Evolutionary conservation across 495 filamentous ascomycete genomes (phyloP), one percentile per base, ranked within the genome.

Genomic region (Penicillium pancosmium): DNA sequence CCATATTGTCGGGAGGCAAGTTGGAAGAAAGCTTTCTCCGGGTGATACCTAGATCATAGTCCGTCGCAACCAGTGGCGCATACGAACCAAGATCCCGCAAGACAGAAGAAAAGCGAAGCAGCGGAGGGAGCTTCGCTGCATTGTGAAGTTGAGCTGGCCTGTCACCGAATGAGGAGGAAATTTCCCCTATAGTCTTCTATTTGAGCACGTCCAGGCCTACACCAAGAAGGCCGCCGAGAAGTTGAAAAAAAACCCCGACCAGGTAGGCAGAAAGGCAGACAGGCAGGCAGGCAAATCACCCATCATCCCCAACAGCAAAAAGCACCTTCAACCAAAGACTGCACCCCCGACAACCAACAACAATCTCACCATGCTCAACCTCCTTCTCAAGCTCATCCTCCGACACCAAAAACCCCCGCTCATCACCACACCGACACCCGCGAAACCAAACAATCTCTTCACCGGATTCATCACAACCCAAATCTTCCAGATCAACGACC

Each of bases 401-500:
- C 2, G 76, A 81, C 11, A 95, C 78, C 27, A 84, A 60, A 57
- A 88, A 97, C 0, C 89, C 92, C 19, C 78, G 78, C 46, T 80
- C 79, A 73, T 92, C 90, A 16, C 92, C 92, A 75, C 92, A 97
- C 46, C 92, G 84, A 73, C 92, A 97, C 8, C 76, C 60, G 33
- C 85, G 82, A 65, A 82, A 89, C 88, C 90, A 96, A 21, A 52
- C 38, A n/a, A 50, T 35, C 43, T 58, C 49, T 5, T 52, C 62
- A 16, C 41, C 62, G 3, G 53, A 59, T 23, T 85, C 82, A 54
- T 88, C 83, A 58, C 74, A 86, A 1, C 61, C 71, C 31, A 96
- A 70, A 62, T 92, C 91, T 67, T 94, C 92, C 21, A 97, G 74
- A 76, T 97, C 92, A n/a, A 94, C 80, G 1, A 82, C 82, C 69